Base-by-base conservation (phyloP, 352 stramenopile species). In the Phytophthora cactorum region DNA sequence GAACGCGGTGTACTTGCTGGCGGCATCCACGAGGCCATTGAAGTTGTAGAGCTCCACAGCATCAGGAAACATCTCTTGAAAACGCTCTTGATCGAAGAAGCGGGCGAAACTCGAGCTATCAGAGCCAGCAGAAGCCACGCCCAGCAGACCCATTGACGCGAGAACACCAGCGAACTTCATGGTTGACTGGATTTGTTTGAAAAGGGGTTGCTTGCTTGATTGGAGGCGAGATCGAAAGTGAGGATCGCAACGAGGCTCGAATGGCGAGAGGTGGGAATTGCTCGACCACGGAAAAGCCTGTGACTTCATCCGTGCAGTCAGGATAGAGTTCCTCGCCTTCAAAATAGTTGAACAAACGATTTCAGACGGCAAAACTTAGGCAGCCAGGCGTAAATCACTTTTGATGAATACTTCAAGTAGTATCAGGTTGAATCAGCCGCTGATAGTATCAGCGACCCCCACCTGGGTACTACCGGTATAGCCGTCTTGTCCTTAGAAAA, bases 21-120 rank as follows among this genome's bases (percentile, higher is more conserved):
- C 53, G 31, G 78, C 75, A 45, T 72, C 67, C 25, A 83, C 68
- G 2, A 84, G 54, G 5, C 70, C 72, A 49, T 78, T 38, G 41
- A 83, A 84, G 28, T 65, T 75, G 71, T 84, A 87, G 25, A 84
- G 63, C 17, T 65, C 25, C 12, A 78, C 29, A 5, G 75, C 70
- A 12, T 72, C 53, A 9, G 78, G 78, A 61, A 84, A 87, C 5
- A 72, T 62, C 17, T 61, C 28, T 1, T 62, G 32, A 55, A 83
- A 87, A 15, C 60, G 54, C 3, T 67, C 43, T 50, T 82, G 63
- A 64, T 80, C 63, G 38, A 84, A 79, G 56, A 79, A 78, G 10
- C 60, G 66, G 15, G 64, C 72, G 51, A 86, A 77, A 22, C 62
- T 72, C 36, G 50, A 46, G 52, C 44, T 54, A 52, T 39, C 46